Evolutionary conservation across 2,329 filamentous ascomycete genomes (phyloP), one percentile per base, ranked within the genome.

Genomic region (Scortechinia acanthostroma): DNA sequence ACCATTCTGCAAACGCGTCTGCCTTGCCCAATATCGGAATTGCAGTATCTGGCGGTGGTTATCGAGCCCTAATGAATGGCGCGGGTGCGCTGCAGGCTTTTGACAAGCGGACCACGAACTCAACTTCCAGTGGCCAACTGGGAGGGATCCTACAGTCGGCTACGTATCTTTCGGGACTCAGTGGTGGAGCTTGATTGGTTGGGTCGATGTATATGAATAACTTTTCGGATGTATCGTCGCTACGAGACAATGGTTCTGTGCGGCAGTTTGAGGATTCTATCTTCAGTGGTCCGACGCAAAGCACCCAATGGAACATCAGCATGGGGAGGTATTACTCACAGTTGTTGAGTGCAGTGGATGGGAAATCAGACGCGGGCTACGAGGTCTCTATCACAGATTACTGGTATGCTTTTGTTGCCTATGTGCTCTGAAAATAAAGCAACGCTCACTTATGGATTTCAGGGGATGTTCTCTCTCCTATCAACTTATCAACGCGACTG

Each of bases 191-290:
- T 44, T 95, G 90, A 90, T 70, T 94, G 16, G 76, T 94, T 3
- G 87, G 88, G n/a, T 88, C 84, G 45, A 68, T 95, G 6, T 91
- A 80, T 57, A 69, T 80, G 53, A 95, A 95, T 71, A 94, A 94
- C 66, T 94, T 89, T 59, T 85, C 81, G 6, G 80, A 82, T 0
- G 74, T 91, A 3, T 63, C 75, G 42, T 60, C 63, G 49, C 71
- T 88, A 43, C 63, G 77, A 43, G 62, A 70, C 25, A 66, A 73
- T 46, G 51, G 52, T 22, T 14, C 49, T 21, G 60, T 70, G 43
- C 70, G 68, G 68, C 59, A 66, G 48, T 58, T 69, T 42, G 57
- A 66, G 42, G 48, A 66, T 37, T 66, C 60, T 13, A 69, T 71
- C 45, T 57, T 70, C n/a, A 50, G 59, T 22, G 63, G 65, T 1